phyloP scores from a whole-genome alignment of 306 rosid genomes.

The Lotus japonicus region DNA sequence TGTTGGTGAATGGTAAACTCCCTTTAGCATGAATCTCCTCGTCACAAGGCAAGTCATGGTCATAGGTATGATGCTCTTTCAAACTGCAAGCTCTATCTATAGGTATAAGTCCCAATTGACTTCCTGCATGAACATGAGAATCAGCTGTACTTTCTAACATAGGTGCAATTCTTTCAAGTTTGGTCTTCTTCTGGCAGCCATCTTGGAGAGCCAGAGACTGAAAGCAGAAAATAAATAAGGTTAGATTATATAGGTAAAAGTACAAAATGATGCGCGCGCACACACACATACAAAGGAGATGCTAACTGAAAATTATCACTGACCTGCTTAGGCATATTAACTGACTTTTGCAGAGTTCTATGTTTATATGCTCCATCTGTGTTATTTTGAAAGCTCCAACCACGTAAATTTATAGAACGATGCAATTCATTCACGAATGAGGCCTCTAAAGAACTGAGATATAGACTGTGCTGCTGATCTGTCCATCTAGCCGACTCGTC shows the following conservation, averaged over 20 bases:
- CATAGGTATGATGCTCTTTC: constrained; percentile 28
- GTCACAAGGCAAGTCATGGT: constrained; percentile 19
- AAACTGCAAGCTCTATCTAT: constrained; percentile 25
- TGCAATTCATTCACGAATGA: constrained; percentile 70
- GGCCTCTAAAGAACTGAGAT: constrained; percentile 68
- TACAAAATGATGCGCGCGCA: constrained; percentile 12
- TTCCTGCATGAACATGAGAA: constrained; percentile 55
- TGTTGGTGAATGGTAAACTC: constrained; percentile 18
- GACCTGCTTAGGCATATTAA: constrained; percentile 50
- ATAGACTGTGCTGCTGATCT: constrained; percentile 61
- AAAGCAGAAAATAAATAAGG: constrained; percentile 24
- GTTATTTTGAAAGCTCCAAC: constrained; percentile 30
- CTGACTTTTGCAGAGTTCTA: constrained; percentile 30
- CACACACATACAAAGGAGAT: constrained; percentile 6
- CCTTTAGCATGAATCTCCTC: constrained; percentile 29
- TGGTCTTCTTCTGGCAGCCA: constrained; percentile 50
- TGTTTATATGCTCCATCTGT: constrained; percentile 18
- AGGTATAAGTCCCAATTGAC: constrained; percentile 27
- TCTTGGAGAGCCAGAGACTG: constrained; percentile 51
- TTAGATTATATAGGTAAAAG: constrained; percentile 13
- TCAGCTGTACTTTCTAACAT: constrained; percentile 61
- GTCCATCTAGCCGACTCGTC: constrained; percentile 64
- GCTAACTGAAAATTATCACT: constrained; percentile 24
- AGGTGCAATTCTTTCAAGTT: constrained; percentile 40
- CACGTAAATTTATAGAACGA: constrained; percentile 28